Evolutionary conservation across 164 flowering plant genomes (phyloP).

Genomic region (Hamamelis virginiana): DNA sequence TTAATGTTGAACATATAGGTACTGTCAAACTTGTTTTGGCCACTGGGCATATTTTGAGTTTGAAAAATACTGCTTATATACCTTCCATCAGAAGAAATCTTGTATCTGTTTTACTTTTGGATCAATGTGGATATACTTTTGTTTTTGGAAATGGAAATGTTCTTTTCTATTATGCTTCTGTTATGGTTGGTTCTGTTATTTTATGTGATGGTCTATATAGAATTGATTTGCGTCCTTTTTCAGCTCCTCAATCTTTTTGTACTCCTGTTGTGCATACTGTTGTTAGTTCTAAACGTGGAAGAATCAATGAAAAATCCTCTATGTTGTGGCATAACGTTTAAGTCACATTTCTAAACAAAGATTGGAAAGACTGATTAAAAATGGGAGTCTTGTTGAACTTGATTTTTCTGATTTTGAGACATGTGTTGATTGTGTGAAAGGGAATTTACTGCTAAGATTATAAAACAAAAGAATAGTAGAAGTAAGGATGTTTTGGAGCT

Average conservation of each 20-base stretch:
- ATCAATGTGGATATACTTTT: background rate
- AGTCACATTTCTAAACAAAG: background rate
- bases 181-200: background rate
- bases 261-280: background rate
- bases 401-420: background rate
- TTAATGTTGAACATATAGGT: background rate
- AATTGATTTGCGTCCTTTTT: background rate
- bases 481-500: background rate
- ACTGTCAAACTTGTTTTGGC: background rate
- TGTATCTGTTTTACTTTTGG: background rate
- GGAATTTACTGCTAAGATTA: constrained; percentile 1
- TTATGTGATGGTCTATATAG: background rate
- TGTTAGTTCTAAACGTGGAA: background rate
- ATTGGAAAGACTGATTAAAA: background rate
- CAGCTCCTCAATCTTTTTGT: too few species aligned
- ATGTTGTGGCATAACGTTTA: background rate
- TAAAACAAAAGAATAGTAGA: background rate
- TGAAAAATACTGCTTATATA: background rate
- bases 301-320: background rate
- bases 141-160: background rate
- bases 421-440: background rate
- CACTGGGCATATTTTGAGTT: background rate
- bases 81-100: background rate
- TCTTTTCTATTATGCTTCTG: background rate
- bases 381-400: background rate